Evolutionary conservation across 2,329 filamentous ascomycete genomes (phyloP).

Genomic region (Sclerotinia nivalis): DNA sequence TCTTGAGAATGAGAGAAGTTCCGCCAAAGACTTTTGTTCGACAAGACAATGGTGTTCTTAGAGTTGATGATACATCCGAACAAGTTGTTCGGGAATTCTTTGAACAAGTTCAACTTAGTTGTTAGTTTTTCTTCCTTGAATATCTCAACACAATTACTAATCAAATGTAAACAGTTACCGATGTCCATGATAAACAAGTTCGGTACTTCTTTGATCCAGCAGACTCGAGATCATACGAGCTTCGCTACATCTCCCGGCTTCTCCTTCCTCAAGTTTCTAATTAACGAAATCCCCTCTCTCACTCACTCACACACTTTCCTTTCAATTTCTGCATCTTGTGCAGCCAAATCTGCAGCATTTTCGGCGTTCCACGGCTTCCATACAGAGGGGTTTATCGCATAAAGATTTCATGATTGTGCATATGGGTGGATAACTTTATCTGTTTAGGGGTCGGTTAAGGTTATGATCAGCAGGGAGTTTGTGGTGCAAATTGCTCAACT

Average conservation of each 20-base stretch:
- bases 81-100: slow-evolving; percentile 54
- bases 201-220: slow-evolving; percentile 37
- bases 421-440: slow-evolving; percentile 5
- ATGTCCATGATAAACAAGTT: slow-evolving; percentile 40
- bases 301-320: neutral
- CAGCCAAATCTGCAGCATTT: slow-evolving; percentile 8
- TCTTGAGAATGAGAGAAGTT: slow-evolving; percentile 60
- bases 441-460: neutral
- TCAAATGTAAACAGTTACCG: slow-evolving; percentile 29
- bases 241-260: slow-evolving; percentile 52
- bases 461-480: slow-evolving; percentile 16
- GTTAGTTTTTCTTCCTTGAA: slow-evolving; percentile 48
- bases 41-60: slow-evolving; percentile 48
- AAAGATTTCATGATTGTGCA: slow-evolving; percentile 12
- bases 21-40: slow-evolving; percentile 54
- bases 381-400: slow-evolving; percentile 1
- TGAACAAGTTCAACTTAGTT: slow-evolving; percentile 55
- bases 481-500: slow-evolving; percentile 1
- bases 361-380: slow-evolving; percentile 15
- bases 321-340: slow-evolving; percentile 11
- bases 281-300: neutral
- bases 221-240: slow-evolving; percentile 52
- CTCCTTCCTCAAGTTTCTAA: slow-evolving; percentile 41
- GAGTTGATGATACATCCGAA: slow-evolving; percentile 37
- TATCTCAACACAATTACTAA: slow-evolving; percentile 23